A percentile compares a stretch with the other conserved stretches of the same genome.
These are phyloP conservation scores for Cryptococcus hybrid DNA, from an alignment of 1,284 basidiomycete species.

Conservation along the genomic window DNA sequence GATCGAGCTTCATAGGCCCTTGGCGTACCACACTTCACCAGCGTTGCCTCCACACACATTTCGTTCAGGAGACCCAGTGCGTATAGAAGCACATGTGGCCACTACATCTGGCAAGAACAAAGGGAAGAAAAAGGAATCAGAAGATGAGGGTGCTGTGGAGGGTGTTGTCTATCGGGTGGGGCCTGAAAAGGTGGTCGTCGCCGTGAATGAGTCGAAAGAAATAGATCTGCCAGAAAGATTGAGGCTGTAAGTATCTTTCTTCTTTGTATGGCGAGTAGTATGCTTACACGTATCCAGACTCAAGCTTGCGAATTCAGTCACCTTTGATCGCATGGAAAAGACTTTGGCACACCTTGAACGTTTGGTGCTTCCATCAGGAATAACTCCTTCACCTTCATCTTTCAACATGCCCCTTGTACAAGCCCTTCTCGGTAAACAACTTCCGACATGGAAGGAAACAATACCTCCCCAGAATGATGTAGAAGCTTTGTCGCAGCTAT, in stretches of 20 bases:
- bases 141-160: conserved; percentile 52
- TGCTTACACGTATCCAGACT: conserved; percentile 49
- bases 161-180: conserved; percentile 79
- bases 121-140: conserved; percentile 38
- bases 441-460: conserved; percentile 27
- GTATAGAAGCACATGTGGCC: conserved; percentile 68
- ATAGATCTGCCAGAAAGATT: conserved; percentile 79
- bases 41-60: conserved; percentile 81
- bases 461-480: conserved; percentile 10
- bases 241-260: conserved; percentile 54
- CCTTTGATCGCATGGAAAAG: conserved; percentile 87
- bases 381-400: conserved; percentile 4
- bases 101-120: conserved; percentile 50
- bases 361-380: conserved; percentile 30
- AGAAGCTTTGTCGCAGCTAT: not conserved
- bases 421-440: conserved; percentile 64
- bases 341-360: conserved; percentile 66
- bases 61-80: conserved; percentile 76
- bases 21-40: conserved; percentile 69
- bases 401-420: conserved; percentile 54
- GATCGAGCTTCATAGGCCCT: conserved; percentile 79
- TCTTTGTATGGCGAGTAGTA: not conserved
- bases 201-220: conserved; percentile 65
- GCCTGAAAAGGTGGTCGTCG: conserved; percentile 66
- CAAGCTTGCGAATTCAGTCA: conserved; percentile 87